A percentile compares a stretch with the other conserved stretches of the same genome.
phyloP scores from a whole-genome alignment of 495 filamentous ascomycete genomes.

The Penicillium malachiteum region DNA sequence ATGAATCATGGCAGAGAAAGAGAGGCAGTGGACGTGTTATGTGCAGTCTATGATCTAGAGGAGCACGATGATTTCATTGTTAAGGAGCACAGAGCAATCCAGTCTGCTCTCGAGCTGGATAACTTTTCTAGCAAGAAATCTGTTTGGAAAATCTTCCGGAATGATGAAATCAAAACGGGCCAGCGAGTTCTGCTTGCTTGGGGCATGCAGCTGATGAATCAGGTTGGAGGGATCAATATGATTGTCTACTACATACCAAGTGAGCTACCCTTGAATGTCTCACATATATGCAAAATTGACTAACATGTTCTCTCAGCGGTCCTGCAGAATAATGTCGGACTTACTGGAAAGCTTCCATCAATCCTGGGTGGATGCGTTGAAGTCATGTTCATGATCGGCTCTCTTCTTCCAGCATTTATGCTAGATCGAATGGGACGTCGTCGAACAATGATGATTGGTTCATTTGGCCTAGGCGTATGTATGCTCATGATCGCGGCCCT shows the following conservation, averaged over 20 bases:
- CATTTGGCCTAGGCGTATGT: constrained; percentile 45
- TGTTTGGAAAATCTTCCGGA: constrained; percentile 45
- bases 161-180: constrained; percentile 53
- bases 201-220: constrained; percentile 51
- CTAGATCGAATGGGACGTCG: constrained; percentile 58
- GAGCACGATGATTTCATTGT: constrained; percentile 42
- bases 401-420: constrained; percentile 42
- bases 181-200: constrained; percentile 53
- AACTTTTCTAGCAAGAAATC: constrained; percentile 42
- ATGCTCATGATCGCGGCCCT: constrained; percentile 55
- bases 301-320: constrained; percentile 32
- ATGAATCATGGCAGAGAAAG: constrained; percentile 45
- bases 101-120: constrained; percentile 46
- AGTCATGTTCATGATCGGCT: constrained; percentile 42
- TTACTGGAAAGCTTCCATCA: constrained; percentile 46
- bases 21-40: constrained; percentile 53
- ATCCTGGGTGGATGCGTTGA: constrained; percentile 49
- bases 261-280: neutral
- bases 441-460: constrained; percentile 58
- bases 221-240: constrained; percentile 51
- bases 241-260: constrained; percentile 40
- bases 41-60: constrained; percentile 46
- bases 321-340: constrained; percentile 48
- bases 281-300: neutral
- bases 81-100: constrained; percentile 46